phyloP scores from a whole-genome alignment of 2,329 filamentous ascomycete species.

The Arthrobotrys musiformis region DNA sequence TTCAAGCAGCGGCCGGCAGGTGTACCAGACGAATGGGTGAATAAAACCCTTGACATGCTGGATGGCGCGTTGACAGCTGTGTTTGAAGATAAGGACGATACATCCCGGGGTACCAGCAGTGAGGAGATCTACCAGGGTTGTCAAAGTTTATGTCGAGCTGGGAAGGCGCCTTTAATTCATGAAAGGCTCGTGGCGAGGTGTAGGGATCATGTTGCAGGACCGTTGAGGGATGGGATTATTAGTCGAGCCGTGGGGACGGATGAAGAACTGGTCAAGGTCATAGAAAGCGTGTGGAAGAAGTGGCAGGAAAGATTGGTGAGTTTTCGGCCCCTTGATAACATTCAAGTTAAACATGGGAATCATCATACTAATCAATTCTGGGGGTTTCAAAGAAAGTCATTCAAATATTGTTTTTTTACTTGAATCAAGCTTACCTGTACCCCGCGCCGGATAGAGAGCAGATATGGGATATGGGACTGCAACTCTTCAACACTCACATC shows the following conservation, averaged over 20 bases:
- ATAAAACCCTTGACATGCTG: slow-evolving; percentile 78
- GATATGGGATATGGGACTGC: slow-evolving; percentile 82
- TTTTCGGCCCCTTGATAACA: not conserved
- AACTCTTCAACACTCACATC: slow-evolving; percentile 75
- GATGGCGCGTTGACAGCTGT: slow-evolving; percentile 78
- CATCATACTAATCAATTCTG: slow-evolving; percentile 20
- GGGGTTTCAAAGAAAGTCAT: slow-evolving; percentile 71
- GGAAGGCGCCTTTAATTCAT: slow-evolving; percentile 75
- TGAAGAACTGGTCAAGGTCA: slow-evolving; percentile 72
- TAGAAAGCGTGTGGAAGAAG: slow-evolving; percentile 74
- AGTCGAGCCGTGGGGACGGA: slow-evolving; percentile 68
- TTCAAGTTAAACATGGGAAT: not conserved
- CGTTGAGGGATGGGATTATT: slow-evolving; percentile 70
- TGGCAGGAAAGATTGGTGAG: slow-evolving; percentile 83
- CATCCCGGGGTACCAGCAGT: slow-evolving; percentile 75
- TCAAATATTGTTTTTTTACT: slow-evolving; percentile 89
- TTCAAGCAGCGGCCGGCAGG: slow-evolving; percentile 73
- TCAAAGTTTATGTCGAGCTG: slow-evolving; percentile 88
- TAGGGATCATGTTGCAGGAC: slow-evolving; percentile 70
- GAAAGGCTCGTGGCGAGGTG: slow-evolving; percentile 74
- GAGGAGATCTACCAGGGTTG: slow-evolving; percentile 90
- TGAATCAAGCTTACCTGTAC: slow-evolving; percentile 88
- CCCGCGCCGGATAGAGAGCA: slow-evolving; percentile 73
- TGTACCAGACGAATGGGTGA: slow-evolving; percentile 80
- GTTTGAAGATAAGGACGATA: slow-evolving; percentile 71